Percentiles rank a stretch among this genome's conserved stretches.
Conservation (phyloP, 768 basidiomycete genomes). For the Trametes sanguinea region DNA sequence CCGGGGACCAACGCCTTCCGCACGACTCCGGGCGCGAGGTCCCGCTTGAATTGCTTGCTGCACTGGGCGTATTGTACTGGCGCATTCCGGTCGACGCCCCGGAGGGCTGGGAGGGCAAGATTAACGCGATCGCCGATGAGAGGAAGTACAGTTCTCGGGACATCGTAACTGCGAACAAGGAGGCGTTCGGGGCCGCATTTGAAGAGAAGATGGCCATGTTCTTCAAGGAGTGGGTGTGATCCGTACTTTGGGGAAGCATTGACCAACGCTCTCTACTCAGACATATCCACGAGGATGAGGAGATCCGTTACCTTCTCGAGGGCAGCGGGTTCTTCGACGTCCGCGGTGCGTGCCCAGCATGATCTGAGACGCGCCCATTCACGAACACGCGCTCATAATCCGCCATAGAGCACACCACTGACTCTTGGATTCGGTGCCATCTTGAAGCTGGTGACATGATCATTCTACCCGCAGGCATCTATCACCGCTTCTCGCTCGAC, state of each 20-base stretch:
- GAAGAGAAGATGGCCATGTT: conserved; percentile 82
- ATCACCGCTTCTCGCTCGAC: conserved; percentile 94
- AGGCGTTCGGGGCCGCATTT: conserved; percentile 79
- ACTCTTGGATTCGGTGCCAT: conserved; percentile 82
- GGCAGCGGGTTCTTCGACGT: conserved; percentile 96
- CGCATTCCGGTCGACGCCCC: conserved; percentile 58
- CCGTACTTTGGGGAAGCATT: background rate
- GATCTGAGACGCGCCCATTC: background rate
- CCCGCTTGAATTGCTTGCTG: conserved; percentile 45
- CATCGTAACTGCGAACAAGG: conserved; percentile 72
- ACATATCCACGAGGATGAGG: conserved; percentile 95
- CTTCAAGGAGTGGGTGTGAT: conserved; percentile 68
- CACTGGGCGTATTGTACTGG: conserved; percentile 69
- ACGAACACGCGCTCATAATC: background rate
- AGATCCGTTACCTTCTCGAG: conserved; percentile 84
- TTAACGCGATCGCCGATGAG: conserved; percentile 66
- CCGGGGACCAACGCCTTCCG: conserved; percentile 78
- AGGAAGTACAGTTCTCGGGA: conserved; percentile 85
- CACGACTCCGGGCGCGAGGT: conserved; percentile 74
- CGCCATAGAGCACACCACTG: conserved; percentile 56
- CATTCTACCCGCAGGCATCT: conserved; percentile 87
- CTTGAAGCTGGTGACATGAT: conserved; percentile 80
- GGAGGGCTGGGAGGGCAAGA: conserved; percentile 47
- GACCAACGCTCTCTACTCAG: conserved; percentile 38
- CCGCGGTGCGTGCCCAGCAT: conserved; percentile 53